Evolutionary conservation across 331 rosid species (phyloP).

Genomic region (Ulmus americana): DNA sequence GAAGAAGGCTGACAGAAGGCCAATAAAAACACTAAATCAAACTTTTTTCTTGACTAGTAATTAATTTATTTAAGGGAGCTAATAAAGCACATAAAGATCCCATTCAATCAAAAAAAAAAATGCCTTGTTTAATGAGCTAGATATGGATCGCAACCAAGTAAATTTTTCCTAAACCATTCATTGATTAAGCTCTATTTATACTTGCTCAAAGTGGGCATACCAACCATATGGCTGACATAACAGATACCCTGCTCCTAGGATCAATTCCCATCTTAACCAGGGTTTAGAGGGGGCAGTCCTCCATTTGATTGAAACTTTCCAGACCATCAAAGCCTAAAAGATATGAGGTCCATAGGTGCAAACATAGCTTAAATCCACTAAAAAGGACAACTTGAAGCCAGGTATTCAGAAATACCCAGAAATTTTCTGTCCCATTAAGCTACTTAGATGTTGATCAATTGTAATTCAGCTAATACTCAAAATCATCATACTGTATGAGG

Average conservation of each 20-base stretch:
- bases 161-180: background rate
- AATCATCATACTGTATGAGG: constrained; percentile 10
- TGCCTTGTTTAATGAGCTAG: background rate
- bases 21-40: background rate
- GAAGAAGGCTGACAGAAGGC: background rate
- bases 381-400: background rate
- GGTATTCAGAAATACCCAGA: background rate
- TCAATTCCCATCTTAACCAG: constrained; percentile 4
- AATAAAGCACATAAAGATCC: background rate
- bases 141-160: background rate
- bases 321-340: too few species aligned
- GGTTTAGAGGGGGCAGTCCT: background rate
- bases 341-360: too few species aligned
- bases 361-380: too few species aligned
- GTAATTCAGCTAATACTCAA: background rate
- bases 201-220: background rate
- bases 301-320: too few species aligned
- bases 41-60: background rate
- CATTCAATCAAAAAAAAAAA: background rate
- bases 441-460: constrained; percentile 1
- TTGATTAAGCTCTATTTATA: background rate
- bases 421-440: constrained; percentile 10
- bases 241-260: background rate
- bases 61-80: background rate
- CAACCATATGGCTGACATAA: background rate